Evolutionary conservation across 352 stramenopile genomes (phyloP).

Genomic region (Thalassiosira oceanica): DNA sequence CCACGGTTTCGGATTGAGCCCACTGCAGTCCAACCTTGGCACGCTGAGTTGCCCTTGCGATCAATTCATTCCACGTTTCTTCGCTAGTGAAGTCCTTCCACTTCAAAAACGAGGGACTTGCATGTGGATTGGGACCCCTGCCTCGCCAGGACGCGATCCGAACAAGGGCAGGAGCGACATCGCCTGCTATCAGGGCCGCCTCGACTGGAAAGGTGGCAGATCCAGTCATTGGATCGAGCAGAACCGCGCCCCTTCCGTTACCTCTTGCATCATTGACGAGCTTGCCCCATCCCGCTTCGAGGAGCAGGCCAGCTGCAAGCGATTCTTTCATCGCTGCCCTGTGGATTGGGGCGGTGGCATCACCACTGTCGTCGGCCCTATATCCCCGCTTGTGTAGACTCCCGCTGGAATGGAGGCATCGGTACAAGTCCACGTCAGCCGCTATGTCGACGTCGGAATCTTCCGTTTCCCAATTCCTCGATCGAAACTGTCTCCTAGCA

Average conservation of each 20-base stretch:
- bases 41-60: constrained; percentile 54
- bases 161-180: constrained; percentile 80
- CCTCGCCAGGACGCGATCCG: constrained; percentile 47
- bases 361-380: too few relatives aligned
- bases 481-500: constrained; percentile 16
- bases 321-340: constrained; percentile 85
- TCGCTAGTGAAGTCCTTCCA: constrained; percentile 57
- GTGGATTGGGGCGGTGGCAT: constrained; percentile 67
- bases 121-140: constrained; percentile 28
- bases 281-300: constrained; percentile 56
- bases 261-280: constrained; percentile 12
- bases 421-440: constrained; percentile 75
- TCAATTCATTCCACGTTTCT: constrained; percentile 55
- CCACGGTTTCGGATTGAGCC: constrained; percentile 19
- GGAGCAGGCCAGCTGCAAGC: constrained; percentile 75
- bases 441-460: too few relatives aligned
- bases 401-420: constrained; percentile 61
- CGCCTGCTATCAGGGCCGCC: constrained; percentile 80
- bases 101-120: constrained; percentile 51
- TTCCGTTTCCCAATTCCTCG: constrained; percentile 8
- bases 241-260: constrained; percentile 21
- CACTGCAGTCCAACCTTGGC: constrained; percentile 50
- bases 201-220: constrained; percentile 82
- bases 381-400: constrained; percentile 84
- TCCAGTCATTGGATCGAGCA: constrained; percentile 84